These are phyloP conservation scores for Polychytrium aggregatum DNA, from an alignment of 192 early-diverging fungal species.

Conservation along the genomic window DNA sequence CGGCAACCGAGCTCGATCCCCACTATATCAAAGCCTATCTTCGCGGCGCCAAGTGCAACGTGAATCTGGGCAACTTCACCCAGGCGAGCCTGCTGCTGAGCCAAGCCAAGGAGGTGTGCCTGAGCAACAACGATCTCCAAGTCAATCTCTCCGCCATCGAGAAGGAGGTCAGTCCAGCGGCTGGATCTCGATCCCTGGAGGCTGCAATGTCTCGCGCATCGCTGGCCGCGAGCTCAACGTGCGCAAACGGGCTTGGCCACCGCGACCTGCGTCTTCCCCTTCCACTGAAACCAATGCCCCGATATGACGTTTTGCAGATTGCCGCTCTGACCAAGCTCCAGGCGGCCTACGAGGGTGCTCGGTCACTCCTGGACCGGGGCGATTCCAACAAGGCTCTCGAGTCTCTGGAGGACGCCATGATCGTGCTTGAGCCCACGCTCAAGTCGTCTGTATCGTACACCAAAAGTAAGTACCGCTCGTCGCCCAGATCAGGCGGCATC, in stretches of 20 bases:
- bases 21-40: constrained; percentile 50
- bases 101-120: constrained; percentile 15
- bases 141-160: constrained; percentile 2
- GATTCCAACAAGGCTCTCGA: constrained; percentile 26
- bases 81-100: constrained; percentile 31
- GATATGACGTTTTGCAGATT: no score
- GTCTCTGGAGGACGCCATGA: constrained; percentile 31
- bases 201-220: no score
- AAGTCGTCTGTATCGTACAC: no score
- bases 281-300: no score
- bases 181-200: no score
- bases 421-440: no score
- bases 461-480: no score
- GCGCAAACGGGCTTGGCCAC: no score
- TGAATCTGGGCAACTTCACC: constrained; percentile 55
- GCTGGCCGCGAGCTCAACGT: no score
- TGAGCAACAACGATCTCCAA: constrained; percentile 21
- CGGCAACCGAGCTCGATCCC: constrained; percentile 46
- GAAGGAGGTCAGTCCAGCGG: constrained; percentile 1
- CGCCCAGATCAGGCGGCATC: no score
- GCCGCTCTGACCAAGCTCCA: constrained; percentile 11
- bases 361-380: constrained; percentile 25
- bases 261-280: no score
- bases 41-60: constrained; percentile 60
- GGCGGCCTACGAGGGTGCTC: not conserved